Conservation (phyloP, 495 filamentous ascomycete genomes). For the Hypoxylon fragiforme region DNA sequence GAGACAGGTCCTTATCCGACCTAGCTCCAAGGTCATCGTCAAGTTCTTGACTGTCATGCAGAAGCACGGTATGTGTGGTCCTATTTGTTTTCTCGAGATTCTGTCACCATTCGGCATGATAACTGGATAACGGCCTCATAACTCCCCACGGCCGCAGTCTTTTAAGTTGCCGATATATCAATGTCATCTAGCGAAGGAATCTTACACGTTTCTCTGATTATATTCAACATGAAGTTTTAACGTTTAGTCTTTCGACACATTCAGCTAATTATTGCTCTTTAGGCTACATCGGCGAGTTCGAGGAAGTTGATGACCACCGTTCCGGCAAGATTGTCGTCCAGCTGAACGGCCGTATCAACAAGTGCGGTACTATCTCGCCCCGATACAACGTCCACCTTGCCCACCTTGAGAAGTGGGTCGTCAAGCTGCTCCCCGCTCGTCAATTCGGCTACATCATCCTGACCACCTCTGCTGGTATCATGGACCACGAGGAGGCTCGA, state of each 20-base stretch:
- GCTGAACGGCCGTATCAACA: slow-evolving; percentile 79
- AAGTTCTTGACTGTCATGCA: slow-evolving; percentile 99
- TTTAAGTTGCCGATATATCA: slow-evolving; percentile 99
- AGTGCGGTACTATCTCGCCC: slow-evolving; percentile 97
- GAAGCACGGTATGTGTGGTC: slow-evolving; percentile 82
- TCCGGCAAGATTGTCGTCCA: slow-evolving; percentile 57
- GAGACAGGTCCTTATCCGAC: slow-evolving; percentile 95
- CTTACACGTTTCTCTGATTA: slow-evolving; percentile 90
- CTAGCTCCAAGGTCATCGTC: slow-evolving; percentile 97
- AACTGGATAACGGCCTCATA: slow-evolving; percentile 95
- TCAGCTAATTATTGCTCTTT: slow-evolving; percentile 53
- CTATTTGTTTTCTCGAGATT: neutral
- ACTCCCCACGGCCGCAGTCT: slow-evolving; percentile 81
- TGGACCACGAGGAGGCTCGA: slow-evolving; percentile 99
- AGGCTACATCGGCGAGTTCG: slow-evolving; percentile 99
- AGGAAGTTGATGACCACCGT: slow-evolving; percentile 99
- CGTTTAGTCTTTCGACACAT: slow-evolving; percentile 94
- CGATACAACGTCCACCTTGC: slow-evolving; percentile 97
- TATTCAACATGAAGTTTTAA: slow-evolving; percentile 65
- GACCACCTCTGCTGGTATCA: slow-evolving; percentile 97
- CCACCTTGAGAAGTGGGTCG: slow-evolving; percentile 99
- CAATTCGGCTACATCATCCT: slow-evolving; percentile 99
- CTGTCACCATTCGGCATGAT: slow-evolving; percentile 80
- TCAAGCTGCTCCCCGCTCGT: slow-evolving; percentile 96
- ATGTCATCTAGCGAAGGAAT: slow-evolving; percentile 62